phyloP scores from a whole-genome alignment of 2,329 filamentous ascomycete species.

The Apiospora koreana region DNA sequence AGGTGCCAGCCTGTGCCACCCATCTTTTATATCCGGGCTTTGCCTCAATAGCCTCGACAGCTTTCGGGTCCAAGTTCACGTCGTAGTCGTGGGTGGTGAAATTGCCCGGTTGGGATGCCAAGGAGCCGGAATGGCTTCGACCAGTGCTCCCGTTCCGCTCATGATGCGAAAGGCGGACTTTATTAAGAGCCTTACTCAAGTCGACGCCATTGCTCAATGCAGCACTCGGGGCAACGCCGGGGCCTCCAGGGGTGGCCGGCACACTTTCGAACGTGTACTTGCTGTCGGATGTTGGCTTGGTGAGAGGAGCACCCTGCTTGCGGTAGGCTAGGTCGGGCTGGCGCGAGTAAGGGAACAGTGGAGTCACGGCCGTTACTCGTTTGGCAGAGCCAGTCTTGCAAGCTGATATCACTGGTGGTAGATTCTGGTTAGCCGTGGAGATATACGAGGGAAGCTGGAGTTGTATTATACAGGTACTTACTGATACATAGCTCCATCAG shows the following conservation, averaged over 20 bases:
- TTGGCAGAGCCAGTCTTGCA: conserved; percentile 94
- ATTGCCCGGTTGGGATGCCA: conserved; percentile 44
- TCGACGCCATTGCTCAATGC: conserved; percentile 70
- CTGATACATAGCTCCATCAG: conserved; percentile 94
- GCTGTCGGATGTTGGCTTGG: conserved; percentile 61
- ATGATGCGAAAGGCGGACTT: conserved; percentile 45
- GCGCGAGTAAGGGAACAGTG: conserved; percentile 93
- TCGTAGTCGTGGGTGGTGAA: conserved; percentile 61
- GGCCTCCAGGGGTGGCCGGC: conserved; percentile 81
- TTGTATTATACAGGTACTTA: too few species aligned
- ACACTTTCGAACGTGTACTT: conserved; percentile 91
- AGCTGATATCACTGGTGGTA: conserved; percentile 72
- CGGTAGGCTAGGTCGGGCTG: conserved; percentile 97
- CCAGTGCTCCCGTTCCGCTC: conserved; percentile 26
- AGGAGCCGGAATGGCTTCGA: conserved; percentile 40
- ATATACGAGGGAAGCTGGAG: background rate
- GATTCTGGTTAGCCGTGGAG: background rate
- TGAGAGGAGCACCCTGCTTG: conserved; percentile 86
- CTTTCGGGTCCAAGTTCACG: conserved; percentile 41
- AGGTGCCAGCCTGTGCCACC: conserved; percentile 95
- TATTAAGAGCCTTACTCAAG: conserved; percentile 73
- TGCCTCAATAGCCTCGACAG: conserved; percentile 54
- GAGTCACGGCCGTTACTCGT: conserved; percentile 89
- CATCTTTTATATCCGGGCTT: conserved; percentile 97
- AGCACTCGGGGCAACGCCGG: conserved; percentile 66